Base-by-base conservation (phyloP, 2,329 filamentous ascomycete species). In the Apiospora koreana region DNA sequence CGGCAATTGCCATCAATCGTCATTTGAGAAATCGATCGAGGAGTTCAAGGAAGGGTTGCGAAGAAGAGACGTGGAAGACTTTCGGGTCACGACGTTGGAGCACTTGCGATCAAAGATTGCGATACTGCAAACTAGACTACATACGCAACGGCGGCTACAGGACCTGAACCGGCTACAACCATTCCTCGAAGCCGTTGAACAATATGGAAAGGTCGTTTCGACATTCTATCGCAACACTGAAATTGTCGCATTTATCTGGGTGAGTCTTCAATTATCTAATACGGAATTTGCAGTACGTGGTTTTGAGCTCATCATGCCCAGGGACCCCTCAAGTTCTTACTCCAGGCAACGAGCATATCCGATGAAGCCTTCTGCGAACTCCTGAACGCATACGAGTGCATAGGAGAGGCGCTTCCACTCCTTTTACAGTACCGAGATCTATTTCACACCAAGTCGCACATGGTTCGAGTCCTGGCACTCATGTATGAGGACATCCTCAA, bases 171-270 rank as follows among this genome's bases (percentile, higher is more conserved):
- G 35, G 16, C 46, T 68, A 16, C 28, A 69, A 8, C 64, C 68
- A 5, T 79, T 79, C 54, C 68, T 79, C 1, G 75, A 77, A 28
- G 74, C 72, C 5, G 75, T 77, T 68, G 70, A 74, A 3, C 71
- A 78, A 31, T 78, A 73, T 65, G 71, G 72, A 1, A 75, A 75
- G 67, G 70, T 77, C 1, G 66, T 78, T 10, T 71, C 75, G 38
- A 69, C 74, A 2, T 78, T 77, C 48, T 28, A 43, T 4, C 75
- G 74, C 70, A 70, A 69, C 9, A 50, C 43, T 42, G 70, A 74
- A 3, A 42, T 75, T n/a, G 48, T 78, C 25, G 76, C 73, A 14
- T 77, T 75, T 50, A 64, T 78, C 14, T 79, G 77, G 77, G 76
- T 75, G 70, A 16, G 72, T 67, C 8, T 21, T 62, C 38, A 25